These are phyloP conservation scores for Syzygium grande DNA, from an alignment of 345 rosid genomes.

Conservation along the genomic window DNA sequence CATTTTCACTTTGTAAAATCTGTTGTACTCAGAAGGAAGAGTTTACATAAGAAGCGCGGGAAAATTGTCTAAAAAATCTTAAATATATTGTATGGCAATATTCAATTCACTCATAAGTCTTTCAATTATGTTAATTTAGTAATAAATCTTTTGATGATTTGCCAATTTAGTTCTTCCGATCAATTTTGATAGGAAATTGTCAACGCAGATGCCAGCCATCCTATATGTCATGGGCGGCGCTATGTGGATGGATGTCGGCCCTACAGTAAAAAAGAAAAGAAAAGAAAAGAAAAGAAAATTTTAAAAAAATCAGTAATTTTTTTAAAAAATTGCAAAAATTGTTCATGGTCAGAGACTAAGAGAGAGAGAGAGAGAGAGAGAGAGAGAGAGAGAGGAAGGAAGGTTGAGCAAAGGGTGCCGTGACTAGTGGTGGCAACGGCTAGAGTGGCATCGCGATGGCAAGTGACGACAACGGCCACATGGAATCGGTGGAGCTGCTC, in stretches of 20 bases:
- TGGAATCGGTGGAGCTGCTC: background rate
- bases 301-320: background rate
- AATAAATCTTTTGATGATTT: accelerated
- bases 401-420: background rate
- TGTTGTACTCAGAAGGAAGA: background rate
- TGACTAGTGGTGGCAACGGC: background rate
- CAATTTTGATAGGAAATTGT: background rate
- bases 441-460: background rate
- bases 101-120: accelerated
- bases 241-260: accelerated
- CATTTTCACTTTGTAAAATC: background rate
- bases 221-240: accelerated
- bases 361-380: background rate
- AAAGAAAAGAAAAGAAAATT: background rate
- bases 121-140: background rate
- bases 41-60: background rate
- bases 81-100: accelerated
- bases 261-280: background rate
- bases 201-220: accelerated
- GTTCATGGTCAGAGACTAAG: background rate
- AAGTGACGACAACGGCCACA: background rate
- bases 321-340: background rate
- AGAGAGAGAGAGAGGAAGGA: no score
- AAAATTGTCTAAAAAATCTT: background rate
- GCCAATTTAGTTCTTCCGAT: accelerated